Evolutionary conservation across 2,329 filamentous ascomycete species (phyloP).

Genomic region (Fusarium paranaense): DNA sequence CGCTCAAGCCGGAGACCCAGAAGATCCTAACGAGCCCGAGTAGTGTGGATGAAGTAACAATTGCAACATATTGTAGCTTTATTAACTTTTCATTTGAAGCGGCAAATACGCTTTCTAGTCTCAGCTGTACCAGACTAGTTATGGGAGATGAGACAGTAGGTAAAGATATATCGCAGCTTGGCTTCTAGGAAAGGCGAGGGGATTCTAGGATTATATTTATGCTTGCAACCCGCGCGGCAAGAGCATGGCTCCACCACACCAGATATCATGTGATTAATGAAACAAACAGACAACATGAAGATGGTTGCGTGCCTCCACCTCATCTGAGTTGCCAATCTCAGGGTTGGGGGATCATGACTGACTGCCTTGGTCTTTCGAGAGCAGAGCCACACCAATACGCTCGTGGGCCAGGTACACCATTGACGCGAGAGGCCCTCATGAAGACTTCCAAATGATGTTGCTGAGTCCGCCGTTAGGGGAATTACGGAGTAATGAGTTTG

Average conservation of each 20-base stretch:
- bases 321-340: background rate
- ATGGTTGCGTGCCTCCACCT: background rate
- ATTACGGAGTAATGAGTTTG: slow-evolving; percentile 7
- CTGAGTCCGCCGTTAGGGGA: background rate
- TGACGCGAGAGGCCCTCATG: background rate
- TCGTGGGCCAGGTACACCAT: slow-evolving; percentile 1
- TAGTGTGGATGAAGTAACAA: too few species aligned
- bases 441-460: background rate
- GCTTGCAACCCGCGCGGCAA: background rate
- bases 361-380: background rate
- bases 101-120: too few species aligned
- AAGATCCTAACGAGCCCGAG: too few species aligned
- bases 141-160: too few species aligned
- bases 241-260: background rate
- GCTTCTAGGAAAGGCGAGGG: too few species aligned
- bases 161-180: too few species aligned
- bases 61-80: too few species aligned
- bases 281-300: slow-evolving; percentile 18
- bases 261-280: slow-evolving; percentile 16
- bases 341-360: background rate
- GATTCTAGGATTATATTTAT: background rate
- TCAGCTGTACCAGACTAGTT: too few species aligned
- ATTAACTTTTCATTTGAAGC: too few species aligned
- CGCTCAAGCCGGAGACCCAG: too few species aligned
- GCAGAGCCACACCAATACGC: slow-evolving; percentile 9